These are phyloP conservation scores for Globisporangium radiosum DNA, from an alignment of 352 stramenopile species.

Conservation along the genomic window DNA sequence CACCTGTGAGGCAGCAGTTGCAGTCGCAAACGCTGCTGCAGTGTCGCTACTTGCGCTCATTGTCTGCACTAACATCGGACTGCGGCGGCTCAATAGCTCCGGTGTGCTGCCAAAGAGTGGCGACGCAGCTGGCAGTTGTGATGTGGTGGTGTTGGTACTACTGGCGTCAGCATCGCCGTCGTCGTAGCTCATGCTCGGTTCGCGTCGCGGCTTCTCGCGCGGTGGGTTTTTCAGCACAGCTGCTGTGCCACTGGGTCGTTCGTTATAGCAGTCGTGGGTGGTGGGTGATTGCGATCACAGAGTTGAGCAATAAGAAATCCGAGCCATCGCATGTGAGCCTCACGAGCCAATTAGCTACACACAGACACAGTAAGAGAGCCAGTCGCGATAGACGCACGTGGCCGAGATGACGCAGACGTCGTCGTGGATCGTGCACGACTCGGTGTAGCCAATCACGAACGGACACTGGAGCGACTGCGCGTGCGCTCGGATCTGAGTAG, in stretches of 20 bases:
- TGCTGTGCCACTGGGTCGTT: conserved; percentile 46
- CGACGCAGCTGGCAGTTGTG: conserved; percentile 16
- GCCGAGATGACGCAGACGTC: conserved; percentile 97
- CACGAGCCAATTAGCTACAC: not conserved
- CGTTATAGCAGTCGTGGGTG: too few relatives aligned
- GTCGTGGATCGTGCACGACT: conserved; percentile 96
- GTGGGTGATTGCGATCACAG: too few relatives aligned
- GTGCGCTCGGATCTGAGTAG: conserved; percentile 88
- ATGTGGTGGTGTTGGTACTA: too few relatives aligned
- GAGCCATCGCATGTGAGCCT: too few relatives aligned
- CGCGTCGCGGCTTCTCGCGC: conserved; percentile 25
- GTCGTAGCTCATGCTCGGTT: conserved; percentile 33
- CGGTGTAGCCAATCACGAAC: conserved; percentile 95
- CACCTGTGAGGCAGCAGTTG: too few relatives aligned
- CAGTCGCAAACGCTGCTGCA: too few relatives aligned
- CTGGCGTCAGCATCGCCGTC: conserved; percentile 15
- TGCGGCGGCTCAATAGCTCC: conserved; percentile 37
- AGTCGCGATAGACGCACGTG: conserved; percentile 44
- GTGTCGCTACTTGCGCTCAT: conserved; percentile 10
- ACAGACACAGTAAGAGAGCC: not conserved
- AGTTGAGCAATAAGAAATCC: too few relatives aligned
- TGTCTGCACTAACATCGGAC: conserved; percentile 35
- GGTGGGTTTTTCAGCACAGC: conserved; percentile 72
- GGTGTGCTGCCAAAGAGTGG: conserved; percentile 26
- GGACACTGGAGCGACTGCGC: conserved; percentile 93